These are phyloP conservation scores for Podospora anserina DNA, from an alignment of 495 filamentous ascomycete genomes.

Conservation along the genomic window DNA sequence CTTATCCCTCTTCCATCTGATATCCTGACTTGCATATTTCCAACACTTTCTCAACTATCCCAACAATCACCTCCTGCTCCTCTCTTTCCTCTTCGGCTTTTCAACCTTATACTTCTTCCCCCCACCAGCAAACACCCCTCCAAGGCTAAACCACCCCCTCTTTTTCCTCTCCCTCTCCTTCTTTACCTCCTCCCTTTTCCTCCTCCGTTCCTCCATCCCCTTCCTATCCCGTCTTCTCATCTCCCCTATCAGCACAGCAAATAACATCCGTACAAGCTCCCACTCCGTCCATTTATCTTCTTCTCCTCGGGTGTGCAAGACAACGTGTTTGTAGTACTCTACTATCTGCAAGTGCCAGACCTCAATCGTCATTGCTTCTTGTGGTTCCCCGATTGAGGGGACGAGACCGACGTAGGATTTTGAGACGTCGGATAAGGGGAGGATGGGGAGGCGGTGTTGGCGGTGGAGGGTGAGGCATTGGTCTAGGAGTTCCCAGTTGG, in stretches of 20 bases:
- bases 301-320: conserved; percentile 7
- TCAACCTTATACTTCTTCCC: not conserved
- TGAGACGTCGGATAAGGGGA: not conserved
- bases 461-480: conserved; percentile 34
- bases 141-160: not conserved
- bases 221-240: conserved; percentile 33
- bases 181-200: not conserved
- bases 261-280: conserved; percentile 47
- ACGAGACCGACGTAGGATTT: not conserved
- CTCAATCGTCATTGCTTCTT: not conserved
- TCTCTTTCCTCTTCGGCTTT: not conserved
- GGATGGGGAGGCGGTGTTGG: not conserved
- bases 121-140: not conserved
- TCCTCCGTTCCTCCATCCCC: conserved; percentile 18
- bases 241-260: conserved; percentile 49
- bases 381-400: not conserved
- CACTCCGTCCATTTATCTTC: conserved; percentile 39
- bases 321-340: not conserved
- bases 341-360: not conserved
- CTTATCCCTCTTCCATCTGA: not conserved
- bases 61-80: not conserved
- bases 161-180: not conserved
- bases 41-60: not conserved
- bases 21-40: not conserved
- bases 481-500: conserved; percentile 44